Evolutionary conservation across 257 asterid species (phyloP), one percentile per base, ranked within the genome.

Genomic region (Penstemon eatonii): DNA sequence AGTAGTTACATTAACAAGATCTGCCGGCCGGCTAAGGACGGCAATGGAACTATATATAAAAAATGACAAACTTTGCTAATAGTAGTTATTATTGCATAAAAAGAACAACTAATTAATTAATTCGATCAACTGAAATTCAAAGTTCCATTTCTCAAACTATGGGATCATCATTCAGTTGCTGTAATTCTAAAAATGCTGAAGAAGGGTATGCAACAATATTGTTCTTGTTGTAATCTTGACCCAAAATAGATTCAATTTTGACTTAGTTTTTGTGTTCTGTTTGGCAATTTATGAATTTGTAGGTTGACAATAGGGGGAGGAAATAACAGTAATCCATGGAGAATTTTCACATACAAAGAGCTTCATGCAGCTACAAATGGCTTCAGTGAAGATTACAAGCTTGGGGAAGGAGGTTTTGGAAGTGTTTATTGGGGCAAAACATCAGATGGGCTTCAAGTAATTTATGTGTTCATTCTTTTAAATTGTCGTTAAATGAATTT

Each of bases 391-490:
- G 89, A 84, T 47, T 80, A 77, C 81, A 90, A 86, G 77, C 93
- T 90, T 40, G 97, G 97, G 0, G 96, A 90, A 79, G 97, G 97
- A 10, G 97, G 97, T 0, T 90, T 90, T 59, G 97, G 97, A 43
- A 90, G 97, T 69, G 97, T 90, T 1, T 87, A 87, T 45, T 86
- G 97, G 97, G 97, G 97, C 18, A 86, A 86, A 71, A 87, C 96
- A 18, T 76, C 96, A 0, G 97, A 90, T 60, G 95, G 95, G 10
- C 94, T 87, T 69, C 96, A 87, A 87, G 97, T 90, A 82, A 56
- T 4, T 8, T 13, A 3, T 44, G 12, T n/a, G 1, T 60, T 60
- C 33, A 25, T 25, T 25, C 33, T 25, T 1, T 25, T 25, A 25
- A 25, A 1, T 2, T 25, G 2, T 25, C 3, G 2, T 25, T 25